These are phyloP conservation scores for Venturia oleaginea DNA, from an alignment of 2,329 filamentous ascomycete genomes.

Conservation along the genomic window DNA sequence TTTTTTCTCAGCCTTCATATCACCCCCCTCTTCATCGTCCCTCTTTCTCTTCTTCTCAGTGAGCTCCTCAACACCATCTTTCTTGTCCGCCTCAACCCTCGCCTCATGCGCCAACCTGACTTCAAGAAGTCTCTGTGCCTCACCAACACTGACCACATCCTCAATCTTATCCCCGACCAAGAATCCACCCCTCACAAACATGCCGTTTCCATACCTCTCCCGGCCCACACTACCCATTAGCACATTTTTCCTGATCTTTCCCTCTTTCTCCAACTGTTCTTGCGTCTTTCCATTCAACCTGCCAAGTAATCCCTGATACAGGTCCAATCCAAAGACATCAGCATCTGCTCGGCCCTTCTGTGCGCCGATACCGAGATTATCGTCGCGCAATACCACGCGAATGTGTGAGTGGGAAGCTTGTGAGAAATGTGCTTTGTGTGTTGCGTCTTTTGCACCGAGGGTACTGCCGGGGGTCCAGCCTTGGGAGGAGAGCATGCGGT, in stretches of 20 bases:
- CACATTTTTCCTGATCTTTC: conserved; percentile 56
- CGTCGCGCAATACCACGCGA: conserved; percentile 76
- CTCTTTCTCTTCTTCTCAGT: conserved; percentile 27
- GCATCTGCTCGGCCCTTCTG: conserved; percentile 49
- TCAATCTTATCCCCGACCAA: conserved; percentile 48
- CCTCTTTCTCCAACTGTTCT: conserved; percentile 60
- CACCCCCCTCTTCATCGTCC: neutral
- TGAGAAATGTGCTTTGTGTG: conserved; percentile 68
- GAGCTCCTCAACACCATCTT: conserved; percentile 23
- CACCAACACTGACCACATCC: conserved; percentile 26
- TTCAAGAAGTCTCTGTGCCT: conserved; percentile 38
- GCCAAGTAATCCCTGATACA: conserved; percentile 77
- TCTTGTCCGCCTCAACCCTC: conserved; percentile 14
- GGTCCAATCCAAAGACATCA: conserved; percentile 75
- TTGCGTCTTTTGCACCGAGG: conserved; percentile 67
- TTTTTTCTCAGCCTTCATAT: conserved; percentile 17
- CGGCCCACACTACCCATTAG: conserved; percentile 67
- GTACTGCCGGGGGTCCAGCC: conserved; percentile 84
- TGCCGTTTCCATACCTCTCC: conserved; percentile 68
- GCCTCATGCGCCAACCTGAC: conserved; percentile 17
- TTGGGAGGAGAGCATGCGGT: conserved; percentile 77
- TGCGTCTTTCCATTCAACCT: conserved; percentile 82
- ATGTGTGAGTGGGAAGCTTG: conserved; percentile 79
- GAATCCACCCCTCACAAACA: conserved; percentile 80
- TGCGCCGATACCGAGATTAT: conserved; percentile 83